phyloP scores from a whole-genome alignment of 768 basidiomycete species.

The Boletus insuetus region DNA sequence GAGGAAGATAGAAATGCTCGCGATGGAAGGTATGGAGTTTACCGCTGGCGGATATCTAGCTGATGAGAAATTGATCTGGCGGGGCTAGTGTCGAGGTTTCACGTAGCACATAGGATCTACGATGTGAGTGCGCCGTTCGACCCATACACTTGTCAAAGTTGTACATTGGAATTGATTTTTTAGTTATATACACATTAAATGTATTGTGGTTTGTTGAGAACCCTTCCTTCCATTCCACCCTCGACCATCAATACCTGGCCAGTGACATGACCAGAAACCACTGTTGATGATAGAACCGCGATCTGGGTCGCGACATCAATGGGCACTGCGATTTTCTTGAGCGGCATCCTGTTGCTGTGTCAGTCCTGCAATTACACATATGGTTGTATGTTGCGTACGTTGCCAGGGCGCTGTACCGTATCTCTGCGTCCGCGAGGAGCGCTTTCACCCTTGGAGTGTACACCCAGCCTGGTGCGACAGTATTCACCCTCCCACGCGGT shows the following conservation, averaged over 20 bases:
- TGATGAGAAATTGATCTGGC: constrained; percentile 22
- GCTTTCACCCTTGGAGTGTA: constrained; percentile 61
- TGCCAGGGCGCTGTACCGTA: constrained; percentile 59
- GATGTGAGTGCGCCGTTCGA: background rate
- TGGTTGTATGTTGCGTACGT: constrained; percentile 44
- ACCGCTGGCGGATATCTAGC: constrained; percentile 42
- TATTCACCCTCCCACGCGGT: constrained; percentile 67
- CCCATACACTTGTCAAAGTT: background rate
- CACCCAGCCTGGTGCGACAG: constrained; percentile 67
- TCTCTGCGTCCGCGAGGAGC: constrained; percentile 50
- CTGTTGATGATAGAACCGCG: constrained; percentile 54
- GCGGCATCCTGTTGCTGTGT: constrained; percentile 48
- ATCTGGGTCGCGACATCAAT: constrained; percentile 67
- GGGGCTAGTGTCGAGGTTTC: background rate
- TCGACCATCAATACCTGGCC: constrained; percentile 70
- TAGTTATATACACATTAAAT: background rate
- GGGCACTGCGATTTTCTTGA: constrained; percentile 65
- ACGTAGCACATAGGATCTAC: background rate
- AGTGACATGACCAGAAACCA: constrained; percentile 68
- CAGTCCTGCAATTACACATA: background rate
- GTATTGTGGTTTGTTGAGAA: constrained; percentile 40
- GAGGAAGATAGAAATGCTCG: constrained; percentile 49
- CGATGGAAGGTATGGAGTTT: constrained; percentile 53
- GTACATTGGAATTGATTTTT: background rate
- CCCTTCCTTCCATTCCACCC: constrained; percentile 75